These are phyloP conservation scores for Yamadazyma oceani DNA, from an alignment of 1,139 yeast species.

Conservation along the genomic window DNA sequence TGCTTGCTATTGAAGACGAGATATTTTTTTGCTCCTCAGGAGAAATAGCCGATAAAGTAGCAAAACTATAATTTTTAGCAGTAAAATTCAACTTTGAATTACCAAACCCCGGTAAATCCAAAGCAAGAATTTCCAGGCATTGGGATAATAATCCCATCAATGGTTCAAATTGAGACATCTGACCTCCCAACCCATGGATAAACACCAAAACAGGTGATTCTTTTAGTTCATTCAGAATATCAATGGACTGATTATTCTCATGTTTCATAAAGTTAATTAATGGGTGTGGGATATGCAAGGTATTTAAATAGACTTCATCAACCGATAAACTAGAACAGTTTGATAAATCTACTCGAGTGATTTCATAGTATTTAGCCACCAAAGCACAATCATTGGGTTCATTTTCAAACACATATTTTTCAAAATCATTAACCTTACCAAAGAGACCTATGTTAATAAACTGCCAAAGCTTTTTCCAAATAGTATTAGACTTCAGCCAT, in stretches of 20 bases:
- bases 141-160: conserved; percentile 64
- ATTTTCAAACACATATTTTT: conserved; percentile 34
- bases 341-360: conserved; percentile 36
- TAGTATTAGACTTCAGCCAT: conserved; percentile 14
- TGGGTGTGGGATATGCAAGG: conserved; percentile 57
- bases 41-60: conserved; percentile 25
- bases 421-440: conserved; percentile 34
- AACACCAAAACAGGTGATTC: conserved; percentile 60
- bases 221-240: conserved; percentile 37
- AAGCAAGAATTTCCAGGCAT: conserved; percentile 60
- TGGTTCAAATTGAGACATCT: conserved; percentile 69
- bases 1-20: conserved; percentile 26
- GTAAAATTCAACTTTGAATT: conserved; percentile 36
- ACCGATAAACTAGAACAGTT: conserved; percentile 25
- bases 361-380: conserved; percentile 46
- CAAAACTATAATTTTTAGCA: conserved; percentile 11
- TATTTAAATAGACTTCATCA: conserved; percentile 36
- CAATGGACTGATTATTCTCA: conserved; percentile 27
- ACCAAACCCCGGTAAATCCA: conserved; percentile 81
- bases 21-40: conserved; percentile 29
- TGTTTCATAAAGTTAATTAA: conserved; percentile 47
- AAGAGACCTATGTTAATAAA: conserved; percentile 27
- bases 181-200: conserved; percentile 79
- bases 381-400: conserved; percentile 60
- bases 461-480: conserved; percentile 24